A percentile compares a stretch with the other conserved stretches of the same genome.
Evolutionary conservation across 2,329 filamentous ascomycete species (phyloP).

Genomic region (Colletotrichum costaricense): DNA sequence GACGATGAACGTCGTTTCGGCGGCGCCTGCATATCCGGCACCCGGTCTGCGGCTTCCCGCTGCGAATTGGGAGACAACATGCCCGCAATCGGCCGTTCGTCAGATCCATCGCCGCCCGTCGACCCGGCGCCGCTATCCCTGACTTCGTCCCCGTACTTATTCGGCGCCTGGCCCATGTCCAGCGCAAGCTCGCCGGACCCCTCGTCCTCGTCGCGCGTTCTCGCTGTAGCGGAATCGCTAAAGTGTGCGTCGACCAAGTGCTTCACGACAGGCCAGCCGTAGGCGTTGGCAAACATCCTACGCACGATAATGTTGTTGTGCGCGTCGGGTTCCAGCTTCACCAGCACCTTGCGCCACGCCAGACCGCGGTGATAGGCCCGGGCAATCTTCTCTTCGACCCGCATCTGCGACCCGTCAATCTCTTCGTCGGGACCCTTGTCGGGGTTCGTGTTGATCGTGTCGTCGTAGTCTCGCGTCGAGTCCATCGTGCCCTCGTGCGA

Average conservation of each 20-base stretch:
- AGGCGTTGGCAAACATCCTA: conserved; percentile 96
- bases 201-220: conserved; percentile 75
- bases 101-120: not conserved
- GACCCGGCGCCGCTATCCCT: conserved; percentile 49
- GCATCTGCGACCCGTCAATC: conserved; percentile 76
- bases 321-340: conserved; percentile 94
- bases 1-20: conserved; percentile 28
- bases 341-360: conserved; percentile 96
- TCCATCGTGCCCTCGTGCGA: conserved; percentile 55
- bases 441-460: conserved; percentile 58
- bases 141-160: conserved; percentile 74
- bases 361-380: conserved; percentile 92
- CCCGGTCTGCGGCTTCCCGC: conserved; percentile 56
- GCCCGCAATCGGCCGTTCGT: conserved; percentile 40
- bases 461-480: conserved; percentile 64
- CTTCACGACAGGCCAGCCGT: conserved; percentile 96
- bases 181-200: conserved; percentile 76
- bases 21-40: conserved; percentile 56
- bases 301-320: conserved; percentile 99
- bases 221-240: conserved; percentile 75
- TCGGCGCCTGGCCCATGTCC: conserved; percentile 65
- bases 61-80: conserved; percentile 39
- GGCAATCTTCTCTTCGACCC: conserved; percentile 97
- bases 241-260: conserved; percentile 97
- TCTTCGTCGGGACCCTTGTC: conserved; percentile 50